Conservation (phyloP, 345 rosid species). For the Xanthoceras sorbifolium region DNA sequence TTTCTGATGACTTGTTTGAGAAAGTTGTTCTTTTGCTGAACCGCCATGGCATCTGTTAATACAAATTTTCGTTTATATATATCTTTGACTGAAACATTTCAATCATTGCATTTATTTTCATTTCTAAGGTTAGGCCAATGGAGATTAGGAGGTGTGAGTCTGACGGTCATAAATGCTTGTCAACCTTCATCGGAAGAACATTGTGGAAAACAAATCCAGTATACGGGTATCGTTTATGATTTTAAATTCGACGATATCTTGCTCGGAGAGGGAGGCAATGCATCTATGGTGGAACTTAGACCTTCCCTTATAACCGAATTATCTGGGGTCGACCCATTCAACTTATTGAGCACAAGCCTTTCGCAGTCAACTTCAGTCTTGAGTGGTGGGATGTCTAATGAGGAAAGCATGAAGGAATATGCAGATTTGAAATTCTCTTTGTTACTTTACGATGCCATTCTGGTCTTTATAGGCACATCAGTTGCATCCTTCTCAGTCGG, state of each 20-base stretch:
- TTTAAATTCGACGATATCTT: slow-evolving; percentile 63
- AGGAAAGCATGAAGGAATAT: slow-evolving; percentile 88
- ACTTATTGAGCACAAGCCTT: slow-evolving; percentile 30
- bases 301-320: slow-evolving; percentile 46
- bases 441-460: slow-evolving; percentile 50
- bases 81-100: not conserved
- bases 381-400: slow-evolving; percentile 36
- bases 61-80: not conserved
- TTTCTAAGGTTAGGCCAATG: slow-evolving; percentile 76
- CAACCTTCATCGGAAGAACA: slow-evolving; percentile 31
- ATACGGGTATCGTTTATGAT: slow-evolving; percentile 45
- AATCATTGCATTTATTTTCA: slow-evolving; percentile 4
- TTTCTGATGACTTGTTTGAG: not conserved
- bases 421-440: slow-evolving; percentile 75
- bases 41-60: too few species aligned
- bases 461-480: slow-evolving; percentile 51
- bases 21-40: not conserved
- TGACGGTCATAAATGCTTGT: slow-evolving; percentile 37
- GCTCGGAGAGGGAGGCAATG: slow-evolving; percentile 70
- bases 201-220: slow-evolving; percentile 19
- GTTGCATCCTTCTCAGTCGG: slow-evolving; percentile 45
- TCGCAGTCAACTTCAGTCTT: slow-evolving; percentile 27
- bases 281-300: slow-evolving; percentile 71
- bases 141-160: slow-evolving; percentile 66
- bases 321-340: slow-evolving; percentile 36